These are phyloP conservation scores for Diaporthe sp. DNA, from an alignment of 2,329 filamentous ascomycete species.

Conservation along the genomic window DNA sequence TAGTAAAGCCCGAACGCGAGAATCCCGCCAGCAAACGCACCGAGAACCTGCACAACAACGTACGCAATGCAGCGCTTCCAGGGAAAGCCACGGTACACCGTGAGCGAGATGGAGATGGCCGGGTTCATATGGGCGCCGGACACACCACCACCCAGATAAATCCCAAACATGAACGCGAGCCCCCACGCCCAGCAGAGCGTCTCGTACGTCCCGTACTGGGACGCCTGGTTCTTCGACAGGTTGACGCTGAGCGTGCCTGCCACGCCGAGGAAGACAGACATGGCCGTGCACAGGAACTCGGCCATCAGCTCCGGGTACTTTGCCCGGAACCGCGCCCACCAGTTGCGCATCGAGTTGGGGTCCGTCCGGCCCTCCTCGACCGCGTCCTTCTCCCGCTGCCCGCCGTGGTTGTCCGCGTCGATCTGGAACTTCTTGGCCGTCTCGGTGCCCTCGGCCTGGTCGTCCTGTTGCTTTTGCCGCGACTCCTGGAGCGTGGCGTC, in stretches of 20 bases:
- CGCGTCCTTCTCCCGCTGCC: constrained; percentile 44
- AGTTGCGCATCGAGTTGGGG: constrained; percentile 47
- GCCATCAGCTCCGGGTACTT: constrained; percentile 49
- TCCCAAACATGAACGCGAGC: constrained; percentile 51
- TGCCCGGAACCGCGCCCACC: constrained; percentile 49
- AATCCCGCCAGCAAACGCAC: constrained; percentile 49
- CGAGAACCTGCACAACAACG: constrained; percentile 50
- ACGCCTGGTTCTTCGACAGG: constrained; percentile 45
- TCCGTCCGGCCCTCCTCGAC: constrained; percentile 44
- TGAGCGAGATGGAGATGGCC: constrained; percentile 53
- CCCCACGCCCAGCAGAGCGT: constrained; percentile 51
- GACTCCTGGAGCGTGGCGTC: neutral
- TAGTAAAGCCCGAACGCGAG: constrained; percentile 51
- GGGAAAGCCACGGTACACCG: constrained; percentile 55
- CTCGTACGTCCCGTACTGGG: constrained; percentile 47
- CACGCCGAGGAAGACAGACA: constrained; percentile 48
- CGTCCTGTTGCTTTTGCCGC: constrained; percentile 33
- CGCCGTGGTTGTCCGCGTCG: constrained; percentile 45
- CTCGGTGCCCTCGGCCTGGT: constrained; percentile 40
- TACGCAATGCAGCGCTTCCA: constrained; percentile 52
- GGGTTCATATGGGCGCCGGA: constrained; percentile 53
- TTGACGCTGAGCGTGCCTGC: constrained; percentile 48
- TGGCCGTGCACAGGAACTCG: constrained; percentile 48
- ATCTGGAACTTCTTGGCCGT: constrained; percentile 44
- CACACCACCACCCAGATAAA: constrained; percentile 48